Evolutionary conservation across 1,284 basidiomycete genomes (phyloP), one percentile per base, ranked within the genome.

Genomic region (Phylloporus gajari): DNA sequence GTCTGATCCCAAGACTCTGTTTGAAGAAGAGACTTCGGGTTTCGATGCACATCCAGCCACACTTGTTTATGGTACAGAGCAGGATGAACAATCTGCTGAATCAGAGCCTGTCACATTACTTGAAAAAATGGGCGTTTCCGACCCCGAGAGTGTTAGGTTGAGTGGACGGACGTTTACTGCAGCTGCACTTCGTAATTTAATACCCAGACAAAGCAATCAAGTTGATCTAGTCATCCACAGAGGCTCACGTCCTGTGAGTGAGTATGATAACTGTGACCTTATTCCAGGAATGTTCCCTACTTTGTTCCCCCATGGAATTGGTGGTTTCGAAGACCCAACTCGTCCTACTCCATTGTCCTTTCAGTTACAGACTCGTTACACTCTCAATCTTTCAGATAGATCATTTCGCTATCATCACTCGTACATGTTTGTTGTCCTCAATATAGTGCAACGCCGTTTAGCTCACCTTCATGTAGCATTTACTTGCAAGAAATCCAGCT

Each of bases 101-200:
- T 42, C 42, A 15, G 42, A 42, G 42, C 42, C 42, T 3, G 11
- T 42, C 21, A 44, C 48, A 5, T 42, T 71, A n/a, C 8, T 73
- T 3, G 70, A 73, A n/a, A 73, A 71, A 60, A 68, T 69, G 67
- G 70, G 72, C 27, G 70, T 73, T 4, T 66, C 53, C 2, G 72
- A 73, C 25, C 72, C 70, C 1, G 70, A 73, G 30, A 30, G 67
- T 53, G 63, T 42, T 15, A 71, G 58, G 2, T 25, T 73, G 1
- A 64, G 32, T 67, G 70, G 72, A 7, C 30, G 42, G 3, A 46
- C 53, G 0, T 73, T 73, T 35, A 67, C 53, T 8, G 67, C 70
- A 27, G 27, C 67, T 59, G 67, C 63, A 5, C 58, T 73, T 17
- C 38, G 53, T 2, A 68, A 71, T 38, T 44, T 69, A 13, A 23